Percentiles rank a stretch among this genome's conserved stretches.
Evolutionary conservation across 495 filamentous ascomycete genomes (phyloP).

Genomic region (Umbilicaria muhlenbergii): DNA sequence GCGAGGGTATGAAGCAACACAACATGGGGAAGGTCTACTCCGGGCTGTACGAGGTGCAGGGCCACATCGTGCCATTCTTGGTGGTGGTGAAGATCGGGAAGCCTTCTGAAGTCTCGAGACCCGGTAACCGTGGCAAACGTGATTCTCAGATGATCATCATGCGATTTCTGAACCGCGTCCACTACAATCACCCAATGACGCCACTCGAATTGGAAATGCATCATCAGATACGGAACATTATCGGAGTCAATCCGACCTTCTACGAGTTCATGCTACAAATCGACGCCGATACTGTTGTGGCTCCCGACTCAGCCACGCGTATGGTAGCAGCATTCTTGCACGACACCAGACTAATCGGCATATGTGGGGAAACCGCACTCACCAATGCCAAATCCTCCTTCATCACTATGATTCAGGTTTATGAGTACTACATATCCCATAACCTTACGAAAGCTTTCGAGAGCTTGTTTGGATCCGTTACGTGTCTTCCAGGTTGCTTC

Average conservation of each 20-base stretch:
- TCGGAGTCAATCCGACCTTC: slow-evolving; percentile 94
- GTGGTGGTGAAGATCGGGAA: slow-evolving; percentile 96
- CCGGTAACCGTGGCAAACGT: slow-evolving; percentile 95
- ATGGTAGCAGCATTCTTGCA: slow-evolving; percentile 84
- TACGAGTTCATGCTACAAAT: slow-evolving; percentile 97
- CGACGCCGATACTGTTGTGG: slow-evolving; percentile 93
- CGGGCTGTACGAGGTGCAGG: slow-evolving; percentile 92
- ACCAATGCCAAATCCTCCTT: slow-evolving; percentile 87
- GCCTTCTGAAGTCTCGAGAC: slow-evolving; percentile 88
- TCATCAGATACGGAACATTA: slow-evolving; percentile 97
- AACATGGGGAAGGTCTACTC: slow-evolving; percentile 99
- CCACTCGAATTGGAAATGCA: slow-evolving; percentile 97
- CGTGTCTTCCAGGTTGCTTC: slow-evolving; percentile 95
- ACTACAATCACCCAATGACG: slow-evolving; percentile 92
- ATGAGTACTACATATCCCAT: slow-evolving; percentile 99
- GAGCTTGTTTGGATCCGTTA: slow-evolving; percentile 91
- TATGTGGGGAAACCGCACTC: slow-evolving; percentile 88
- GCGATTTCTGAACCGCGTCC: slow-evolving; percentile 69
- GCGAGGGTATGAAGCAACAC: slow-evolving; percentile 77
- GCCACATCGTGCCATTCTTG: slow-evolving; percentile 90
- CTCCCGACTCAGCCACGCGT: slow-evolving; percentile 76
- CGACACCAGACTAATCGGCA: slow-evolving; percentile 80
- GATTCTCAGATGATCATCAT: slow-evolving; percentile 79
- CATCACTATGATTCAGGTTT: slow-evolving; percentile 98
- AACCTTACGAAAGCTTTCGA: slow-evolving; percentile 98